Conservation (phyloP, 2,329 filamentous ascomycete genomes). For the Monosporascus sp. region DNA sequence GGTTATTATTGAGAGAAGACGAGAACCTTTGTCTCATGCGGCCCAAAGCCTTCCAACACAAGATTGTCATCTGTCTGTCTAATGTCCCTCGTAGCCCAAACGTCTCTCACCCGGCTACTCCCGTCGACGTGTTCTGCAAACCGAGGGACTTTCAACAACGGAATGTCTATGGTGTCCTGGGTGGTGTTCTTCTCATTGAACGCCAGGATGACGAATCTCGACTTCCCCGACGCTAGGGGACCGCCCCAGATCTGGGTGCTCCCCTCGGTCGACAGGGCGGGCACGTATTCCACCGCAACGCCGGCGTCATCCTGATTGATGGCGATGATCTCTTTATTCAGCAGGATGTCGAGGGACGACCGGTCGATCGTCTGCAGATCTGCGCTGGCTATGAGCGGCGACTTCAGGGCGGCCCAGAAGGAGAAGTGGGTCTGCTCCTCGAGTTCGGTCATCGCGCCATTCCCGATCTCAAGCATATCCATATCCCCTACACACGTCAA, state of each 20-base stretch:
- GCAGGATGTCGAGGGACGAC: constrained; percentile 31
- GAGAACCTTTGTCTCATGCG: no score
- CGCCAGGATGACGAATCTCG: constrained; percentile 6
- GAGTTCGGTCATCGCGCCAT: constrained; percentile 29
- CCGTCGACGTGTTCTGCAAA: no score
- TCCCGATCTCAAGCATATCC: constrained; percentile 39
- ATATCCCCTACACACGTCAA: constrained; percentile 22
- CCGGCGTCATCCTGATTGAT: constrained; percentile 32
- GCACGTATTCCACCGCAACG: constrained; percentile 20
- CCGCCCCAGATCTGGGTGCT: constrained; percentile 25
- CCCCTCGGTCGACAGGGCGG: constrained; percentile 17
- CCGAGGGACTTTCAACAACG: no score
- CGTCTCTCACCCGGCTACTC: no score
- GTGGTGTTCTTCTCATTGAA: constrained; percentile 3
- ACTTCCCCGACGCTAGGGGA: constrained; percentile 1
- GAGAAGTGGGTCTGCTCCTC: constrained; percentile 40
- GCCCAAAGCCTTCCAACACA: no score
- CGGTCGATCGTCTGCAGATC: constrained; percentile 29
- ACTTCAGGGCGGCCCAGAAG: constrained; percentile 42
- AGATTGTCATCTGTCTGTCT: no score
- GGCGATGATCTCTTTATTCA: constrained; percentile 33
- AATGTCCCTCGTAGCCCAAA: no score
- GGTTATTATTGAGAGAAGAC: no score
- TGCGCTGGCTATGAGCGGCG: constrained; percentile 38
- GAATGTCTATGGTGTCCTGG: no score